These are phyloP conservation scores for Fusarium sp. DNA, from an alignment of 2,329 filamentous ascomycete genomes.

Conservation along the genomic window DNA sequence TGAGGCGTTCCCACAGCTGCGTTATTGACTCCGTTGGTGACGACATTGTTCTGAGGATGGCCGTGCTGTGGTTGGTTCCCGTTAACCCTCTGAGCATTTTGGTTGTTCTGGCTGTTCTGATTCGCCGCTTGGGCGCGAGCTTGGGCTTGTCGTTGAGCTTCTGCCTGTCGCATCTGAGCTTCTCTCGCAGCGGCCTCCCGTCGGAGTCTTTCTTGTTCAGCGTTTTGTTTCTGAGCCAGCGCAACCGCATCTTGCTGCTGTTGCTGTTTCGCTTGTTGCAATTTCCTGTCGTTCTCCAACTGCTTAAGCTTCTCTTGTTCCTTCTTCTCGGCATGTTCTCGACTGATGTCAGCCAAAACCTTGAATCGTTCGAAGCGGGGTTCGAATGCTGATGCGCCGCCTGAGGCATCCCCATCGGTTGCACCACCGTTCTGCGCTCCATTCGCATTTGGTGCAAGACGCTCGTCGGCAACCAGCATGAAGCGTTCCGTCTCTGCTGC, in stretches of 20 bases:
- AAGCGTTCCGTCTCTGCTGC: constrained; percentile 90
- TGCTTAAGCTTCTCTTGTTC: constrained; percentile 78
- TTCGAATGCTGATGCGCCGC: constrained; percentile 78
- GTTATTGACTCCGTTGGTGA: constrained; percentile 51
- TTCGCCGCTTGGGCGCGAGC: constrained; percentile 42
- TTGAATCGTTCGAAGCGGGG: constrained; percentile 92
- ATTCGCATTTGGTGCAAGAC: constrained; percentile 69
- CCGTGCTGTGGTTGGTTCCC: constrained; percentile 46
- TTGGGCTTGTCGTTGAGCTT: constrained; percentile 50
- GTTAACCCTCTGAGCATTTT: constrained; percentile 41
- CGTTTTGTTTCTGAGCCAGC: constrained; percentile 55
- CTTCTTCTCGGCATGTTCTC: constrained; percentile 78
- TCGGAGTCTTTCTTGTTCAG: constrained; percentile 51
- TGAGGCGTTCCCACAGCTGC: constrained; percentile 50
- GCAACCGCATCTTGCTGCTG: constrained; percentile 55
- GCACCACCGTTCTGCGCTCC: constrained; percentile 65
- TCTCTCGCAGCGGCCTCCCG: constrained; percentile 50
- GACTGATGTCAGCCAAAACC: constrained; percentile 84
- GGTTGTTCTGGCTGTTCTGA: constrained; percentile 41
- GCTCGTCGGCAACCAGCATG: constrained; percentile 92
- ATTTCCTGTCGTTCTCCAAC: constrained; percentile 65
- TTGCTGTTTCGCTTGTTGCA: constrained; percentile 57
- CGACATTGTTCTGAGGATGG: constrained; percentile 51
- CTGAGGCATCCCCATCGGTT: constrained; percentile 77
- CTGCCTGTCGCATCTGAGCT: constrained; percentile 49